Evolutionary conservation across 2,329 filamentous ascomycete species (phyloP), one percentile per base, ranked within the genome.

Genomic region (Pyrenophora tritici-repentis): DNA sequence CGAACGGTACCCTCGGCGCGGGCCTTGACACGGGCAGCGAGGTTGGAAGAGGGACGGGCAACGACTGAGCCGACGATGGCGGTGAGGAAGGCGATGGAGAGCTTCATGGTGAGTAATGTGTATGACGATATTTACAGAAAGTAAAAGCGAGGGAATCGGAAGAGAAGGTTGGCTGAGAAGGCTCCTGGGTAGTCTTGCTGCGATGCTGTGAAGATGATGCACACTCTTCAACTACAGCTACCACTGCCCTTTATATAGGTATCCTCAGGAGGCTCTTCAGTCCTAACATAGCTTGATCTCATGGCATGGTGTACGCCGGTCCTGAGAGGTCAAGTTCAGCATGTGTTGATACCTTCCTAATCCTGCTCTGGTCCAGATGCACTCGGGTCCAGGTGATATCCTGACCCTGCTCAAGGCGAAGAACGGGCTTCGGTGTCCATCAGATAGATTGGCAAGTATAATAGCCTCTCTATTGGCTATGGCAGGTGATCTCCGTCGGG

Each of bases 41-140:
- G 59, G 7, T 42, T 51, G 3, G 56, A 58, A 9, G 59, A 58
- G 12, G 59, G 56, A n/a, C 47, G 53, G 40, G 53, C 56, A 46
- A 55, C n/a, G 16, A 36, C 53, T 7, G 50, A 48, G 45, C 56
- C 52, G 6, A 52, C 41, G 29, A 61, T 24, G 42, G 53, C 55
- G 17, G 54, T 42, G 22, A 61, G 5, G 42, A 57, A 31, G 18
- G 51, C 47, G 32, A 52, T 32, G 16, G 50, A 47, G 33, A 62
- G 55, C 52, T 58, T 62, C 56, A 62, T 62, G 14, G 10, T 55
- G 45, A 12, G 22, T 1, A 9, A 5, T 12, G 4, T 29, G 26
- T 29, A 12, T 29, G 4, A 14, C 33, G 4, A n/a, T 26, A 10
- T 5, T 48, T 31, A 16, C 13, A 2, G 4, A 9, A 22, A 42